Base-by-base conservation (phyloP, 768 basidiomycete species). In the Saitozyma podzolica region DNA sequence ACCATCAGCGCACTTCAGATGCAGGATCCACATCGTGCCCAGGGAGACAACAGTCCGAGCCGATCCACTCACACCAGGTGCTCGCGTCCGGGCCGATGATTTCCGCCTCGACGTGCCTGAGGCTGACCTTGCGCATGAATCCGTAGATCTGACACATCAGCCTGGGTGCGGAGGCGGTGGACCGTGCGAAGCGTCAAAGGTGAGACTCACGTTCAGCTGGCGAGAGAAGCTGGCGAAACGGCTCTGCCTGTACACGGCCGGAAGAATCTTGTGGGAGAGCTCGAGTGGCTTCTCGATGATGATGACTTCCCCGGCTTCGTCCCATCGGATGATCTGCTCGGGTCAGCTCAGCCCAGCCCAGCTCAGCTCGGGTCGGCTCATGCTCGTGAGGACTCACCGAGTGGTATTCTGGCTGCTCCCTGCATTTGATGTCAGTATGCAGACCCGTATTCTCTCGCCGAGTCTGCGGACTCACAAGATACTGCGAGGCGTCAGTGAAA, bases 111-210 rank as follows among this genome's bases (percentile, higher is more conserved):
- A 93, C 89, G 82, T 94, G 70, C 10, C 71, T 51, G 72, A 94
- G 84, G 83, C 93, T 94, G 78, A 95, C 90, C 81, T 95, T 94
- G 81, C 92, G 91, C 91, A 94, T 94, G 84, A 93, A 96, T 68
- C 92, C 93, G 83, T 96, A 96, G 81, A 96, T 96, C 92, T 95
- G 72, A 61, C n/a, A 50, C 43, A 49, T 59, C 39, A 59, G 60
- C 72, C 59, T 57, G 66, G 56, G 63, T 65, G 54, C 63, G 9
- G 19, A 6, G 8, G 40, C 41, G 19, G n/a, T 17, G 39, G 13
- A 48, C 47, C 3, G 14, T 48, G 47, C 29, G 2, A 29, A 29
- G 5, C 29, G 5, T 5, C 29, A 29, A 4, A 6, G 29, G 37
- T 6, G 69, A 69, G 78, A 85, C 87, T 66, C 75, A 95, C 92